A percentile compares a stretch with the other conserved stretches of the same genome.
Evolutionary conservation across 306 rosid species (phyloP).

Genomic region (Inga leiocalycina): DNA sequence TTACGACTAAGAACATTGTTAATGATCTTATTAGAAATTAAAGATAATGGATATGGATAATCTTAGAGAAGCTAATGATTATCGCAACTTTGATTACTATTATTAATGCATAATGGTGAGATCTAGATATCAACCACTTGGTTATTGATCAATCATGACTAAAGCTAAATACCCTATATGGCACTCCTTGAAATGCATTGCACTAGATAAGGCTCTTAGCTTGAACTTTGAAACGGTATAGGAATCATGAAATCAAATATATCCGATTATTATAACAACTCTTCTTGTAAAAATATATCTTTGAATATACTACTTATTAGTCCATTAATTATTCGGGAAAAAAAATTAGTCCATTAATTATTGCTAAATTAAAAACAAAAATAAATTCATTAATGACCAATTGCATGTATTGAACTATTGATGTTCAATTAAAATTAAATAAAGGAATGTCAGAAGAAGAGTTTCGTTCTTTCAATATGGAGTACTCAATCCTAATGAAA

Average conservation of each 20-base stretch:
- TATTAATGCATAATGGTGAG: constrained; percentile 17
- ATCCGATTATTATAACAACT: background rate
- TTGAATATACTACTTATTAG: background rate
- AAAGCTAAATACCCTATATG: background rate
- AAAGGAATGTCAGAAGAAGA: background rate
- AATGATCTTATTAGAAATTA: background rate
- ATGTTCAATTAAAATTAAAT: background rate
- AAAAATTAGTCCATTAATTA: background rate
- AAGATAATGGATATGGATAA: background rate
- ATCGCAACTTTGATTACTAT: background rate
- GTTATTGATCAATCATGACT: constrained; percentile 5
- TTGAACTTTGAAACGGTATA: background rate
- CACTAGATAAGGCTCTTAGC: too few relatives aligned
- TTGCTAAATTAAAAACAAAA: background rate
- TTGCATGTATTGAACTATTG: background rate
- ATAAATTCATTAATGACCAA: background rate
- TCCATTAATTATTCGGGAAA: background rate
- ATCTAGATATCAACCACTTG: background rate
- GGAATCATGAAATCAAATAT: background rate
- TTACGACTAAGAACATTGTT: background rate
- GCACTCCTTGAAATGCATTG: too few relatives aligned
- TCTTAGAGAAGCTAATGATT: background rate
- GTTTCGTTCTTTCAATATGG: background rate
- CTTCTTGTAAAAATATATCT: background rate
- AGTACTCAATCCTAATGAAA: background rate